A percentile compares a stretch with the other conserved stretches of the same genome.
These are phyloP conservation scores for Fomitopsis betulina DNA, from an alignment of 1,284 basidiomycete genomes.

Conservation along the genomic window DNA sequence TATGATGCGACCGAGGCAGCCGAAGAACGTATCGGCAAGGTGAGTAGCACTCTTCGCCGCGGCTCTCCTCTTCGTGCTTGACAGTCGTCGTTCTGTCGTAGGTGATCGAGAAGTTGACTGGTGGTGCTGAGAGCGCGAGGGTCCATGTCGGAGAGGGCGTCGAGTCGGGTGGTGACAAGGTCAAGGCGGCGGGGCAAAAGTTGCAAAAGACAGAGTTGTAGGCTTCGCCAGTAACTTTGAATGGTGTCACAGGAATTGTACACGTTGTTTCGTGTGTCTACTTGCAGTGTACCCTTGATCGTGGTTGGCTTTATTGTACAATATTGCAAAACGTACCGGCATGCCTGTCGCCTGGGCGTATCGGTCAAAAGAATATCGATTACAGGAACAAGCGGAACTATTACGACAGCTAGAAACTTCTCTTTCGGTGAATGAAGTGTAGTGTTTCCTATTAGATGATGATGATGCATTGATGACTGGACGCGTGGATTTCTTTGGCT, in stretches of 20 bases:
- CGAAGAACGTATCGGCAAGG: constrained; percentile 56
- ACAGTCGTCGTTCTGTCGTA: constrained; percentile 13
- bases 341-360: not conserved
- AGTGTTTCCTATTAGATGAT: no score
- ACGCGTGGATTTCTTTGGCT: no score
- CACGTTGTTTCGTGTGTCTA: not conserved
- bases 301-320: not conserved
- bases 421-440: no score
- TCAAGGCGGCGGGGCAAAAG: constrained; percentile 12
- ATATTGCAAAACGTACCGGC: not conserved
- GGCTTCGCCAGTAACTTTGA: not conserved
- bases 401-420: no score
- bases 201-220: constrained; percentile 21
- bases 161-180: constrained; percentile 13
- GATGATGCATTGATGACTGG: no score
- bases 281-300: not conserved
- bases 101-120: constrained; percentile 41
- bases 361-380: no score
- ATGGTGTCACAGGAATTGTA: not conserved
- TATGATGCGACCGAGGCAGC: constrained; percentile 59
- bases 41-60: not conserved
- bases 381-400: no score
- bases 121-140: constrained; percentile 31
- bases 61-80: not conserved
- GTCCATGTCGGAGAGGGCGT: constrained; percentile 25